Evolutionary conservation across 176 grass and related monocot species (phyloP), one percentile per base, ranked within the genome.

Genomic region (Tuctoria greenei): DNA sequence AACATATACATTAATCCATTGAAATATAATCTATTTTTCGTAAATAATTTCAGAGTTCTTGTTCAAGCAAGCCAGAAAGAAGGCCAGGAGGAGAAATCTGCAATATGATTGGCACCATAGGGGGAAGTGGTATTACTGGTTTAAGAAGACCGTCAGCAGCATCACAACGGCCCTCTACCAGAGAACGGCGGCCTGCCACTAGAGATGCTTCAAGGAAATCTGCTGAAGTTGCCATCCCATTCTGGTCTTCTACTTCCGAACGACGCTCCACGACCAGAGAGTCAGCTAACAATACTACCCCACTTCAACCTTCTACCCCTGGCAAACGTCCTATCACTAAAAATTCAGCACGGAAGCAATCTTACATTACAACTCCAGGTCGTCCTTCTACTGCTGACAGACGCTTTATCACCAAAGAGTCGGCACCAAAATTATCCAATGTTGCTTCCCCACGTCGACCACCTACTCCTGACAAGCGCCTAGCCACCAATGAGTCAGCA

Each of bases 1-100:
- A 63, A 47, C 12, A 36, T 66, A n/a, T 72, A 77, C 61, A 62
- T 8, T 26, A 62, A 82, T 74, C 58, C 31, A 61, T 81, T 31
- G 35, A 90, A 63, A 4, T 74, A 67, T 37, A 31, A 31, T 31
- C 31, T 31, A 31, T 31, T 38, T 65, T 77, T 62, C 44, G 61
- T 76, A 56, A 47, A 87, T 77, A 76, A 74, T 82, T 85, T 83
- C 82, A 93, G 88, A 85, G 63, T n/a, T 13, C 39, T 69, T 54
- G 15, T 31, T 68, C 66, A 39, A 55, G 57, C 37, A 69, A 80
- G 75, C 51, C 65, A 47, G 81, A 87, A 54, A 78, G 50, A 64
- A 89, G 79, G 65, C 47, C 80, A 80, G 81, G 66, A 72, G 78
- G 64, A 81, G 68, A 72, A 75, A 51, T 64, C 24, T 72, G 67